Base-by-base conservation (phyloP, 257 asterid species). In the Lavandula angustifolia region DNA sequence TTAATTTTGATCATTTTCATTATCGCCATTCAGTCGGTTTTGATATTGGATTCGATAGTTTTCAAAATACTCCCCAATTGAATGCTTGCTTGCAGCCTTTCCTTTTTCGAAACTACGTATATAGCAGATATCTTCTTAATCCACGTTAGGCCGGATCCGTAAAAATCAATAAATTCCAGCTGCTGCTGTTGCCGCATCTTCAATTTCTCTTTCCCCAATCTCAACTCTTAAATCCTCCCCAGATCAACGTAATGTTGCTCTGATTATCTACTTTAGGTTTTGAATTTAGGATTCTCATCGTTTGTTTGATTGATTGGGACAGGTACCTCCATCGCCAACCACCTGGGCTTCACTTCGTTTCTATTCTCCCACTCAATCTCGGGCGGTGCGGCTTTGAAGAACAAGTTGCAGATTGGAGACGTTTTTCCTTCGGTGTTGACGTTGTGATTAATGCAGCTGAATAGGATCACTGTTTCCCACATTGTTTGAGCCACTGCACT, bases 371-470 rank as follows among this genome's bases (percentile, higher is more conserved):
- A 7, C 42, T 10, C 59, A 50, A 60, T 74, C 46, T 6, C 16
- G 27, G 27, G 60, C 9, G 43, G 62, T 67, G 42, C 59, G 53
- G 49, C 46, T 60, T 69, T 64, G 74, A 54, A 9, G 64, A 47
- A 59, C 62, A 17, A 74, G 63, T 55, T 66, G 60, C 54, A 43
- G 62, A 32, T 13, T 32, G 32, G 73, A 72, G 64, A 71, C 80
- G 27, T 22, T 22, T 22, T 22, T 22, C 27, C 1, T 22, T 22
- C 22, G 57, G 34, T 10, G 48, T 64, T 14, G 52, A 52, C 29
- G 34, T 54, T 73, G 60, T 44, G 66, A 75, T 74, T 73, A 58
- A 80, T 77, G 76, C 40, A 48, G 75, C 58, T 67, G 73, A 71
- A 67, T 71, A 70, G 71, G 43, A 37, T 54, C 59, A 16, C 69